Evolutionary conservation across 2,329 filamentous ascomycete species (phyloP), one percentile per base, ranked within the genome.

Genomic region (Curvularia verruculosa): DNA sequence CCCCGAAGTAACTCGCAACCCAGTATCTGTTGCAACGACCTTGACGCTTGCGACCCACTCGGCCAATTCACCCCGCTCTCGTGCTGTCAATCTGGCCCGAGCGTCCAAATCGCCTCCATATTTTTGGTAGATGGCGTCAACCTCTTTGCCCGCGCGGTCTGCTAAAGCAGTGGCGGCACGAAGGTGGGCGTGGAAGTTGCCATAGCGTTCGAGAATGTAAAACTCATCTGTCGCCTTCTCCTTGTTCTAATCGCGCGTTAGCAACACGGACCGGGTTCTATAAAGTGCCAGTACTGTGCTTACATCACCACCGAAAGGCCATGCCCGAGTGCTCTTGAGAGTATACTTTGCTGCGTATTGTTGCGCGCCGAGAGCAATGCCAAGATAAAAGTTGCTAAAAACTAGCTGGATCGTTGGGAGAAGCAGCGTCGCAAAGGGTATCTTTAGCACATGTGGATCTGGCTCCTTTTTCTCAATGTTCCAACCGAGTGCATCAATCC

Each of bases 361-460:
- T 0, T 89, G 76, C 0, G 85, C 83, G 0, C 87, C 86, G 41
- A 82, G 79, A 0, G 85, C 83, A 58, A 88, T 88, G 2, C 86
- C 86, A 1, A 88, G 76, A 68, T 89, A 88, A 66, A 89, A 86
- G 69, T 88, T 88, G 67, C 79, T 80, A 72, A 89, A 89, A n/a
- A 87, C 83, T 0, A 88, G 80, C 68, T 89, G 86, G 56, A 88
- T 87, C 0, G 83, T 85, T 0, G 86, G 86, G 0, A 89, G 78
- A 6, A 89, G 76, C n/a, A 89, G 68, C 3, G 79, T 81, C 0
- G 82, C 82, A 60, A 84, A 88, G 0, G 84, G 81, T 34, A 86
- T 81, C 1, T 75, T 75, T 2, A 88, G 73, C 2, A 85, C 70
- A 0, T 78, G 76, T 0, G 80, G 77, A 34, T 83, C 76, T 0